A percentile compares a stretch with the other conserved stretches of the same genome.
Conservation (phyloP, 306 rosid species). For the Morella rubra region DNA sequence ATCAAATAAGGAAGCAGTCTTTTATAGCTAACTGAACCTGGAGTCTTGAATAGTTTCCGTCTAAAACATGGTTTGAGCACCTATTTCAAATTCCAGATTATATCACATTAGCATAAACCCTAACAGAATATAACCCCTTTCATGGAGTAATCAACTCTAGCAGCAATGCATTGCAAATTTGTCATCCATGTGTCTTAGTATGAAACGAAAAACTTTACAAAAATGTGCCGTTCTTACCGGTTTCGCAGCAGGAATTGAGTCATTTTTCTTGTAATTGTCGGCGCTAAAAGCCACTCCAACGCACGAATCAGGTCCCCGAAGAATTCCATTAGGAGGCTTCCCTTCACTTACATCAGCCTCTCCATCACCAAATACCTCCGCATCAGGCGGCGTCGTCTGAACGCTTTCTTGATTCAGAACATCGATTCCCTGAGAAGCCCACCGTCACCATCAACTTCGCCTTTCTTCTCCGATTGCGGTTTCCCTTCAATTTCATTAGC, state of each 20-base stretch:
- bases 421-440: constrained; percentile 1
- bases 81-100: constrained; percentile 41
- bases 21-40: constrained; percentile 69
- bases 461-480: constrained; percentile 6
- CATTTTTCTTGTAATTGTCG: constrained; percentile 14
- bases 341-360: constrained; percentile 9
- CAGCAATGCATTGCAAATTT: not conserved
- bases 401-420: constrained; percentile 17
- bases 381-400: constrained; percentile 42
- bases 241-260: constrained; percentile 30
- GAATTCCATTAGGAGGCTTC: constrained; percentile 21
- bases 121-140: not conserved
- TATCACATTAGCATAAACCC: constrained; percentile 4
- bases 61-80: constrained; percentile 50
- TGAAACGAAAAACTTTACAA: not conserved
- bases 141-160: not conserved
- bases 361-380: constrained; percentile 8
- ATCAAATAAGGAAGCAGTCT: constrained; percentile 66
- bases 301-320: constrained; percentile 9
- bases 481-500: constrained; percentile 12
- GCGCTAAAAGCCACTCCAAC: constrained; percentile 12
- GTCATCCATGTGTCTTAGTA: not conserved
- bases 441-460: constrained; percentile 1
- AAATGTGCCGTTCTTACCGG: constrained; percentile 31
- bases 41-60: constrained; percentile 61